Evolutionary conservation across 129 eudicot genomes (phyloP).

Genomic region (Gnaphalium uliginosum): DNA sequence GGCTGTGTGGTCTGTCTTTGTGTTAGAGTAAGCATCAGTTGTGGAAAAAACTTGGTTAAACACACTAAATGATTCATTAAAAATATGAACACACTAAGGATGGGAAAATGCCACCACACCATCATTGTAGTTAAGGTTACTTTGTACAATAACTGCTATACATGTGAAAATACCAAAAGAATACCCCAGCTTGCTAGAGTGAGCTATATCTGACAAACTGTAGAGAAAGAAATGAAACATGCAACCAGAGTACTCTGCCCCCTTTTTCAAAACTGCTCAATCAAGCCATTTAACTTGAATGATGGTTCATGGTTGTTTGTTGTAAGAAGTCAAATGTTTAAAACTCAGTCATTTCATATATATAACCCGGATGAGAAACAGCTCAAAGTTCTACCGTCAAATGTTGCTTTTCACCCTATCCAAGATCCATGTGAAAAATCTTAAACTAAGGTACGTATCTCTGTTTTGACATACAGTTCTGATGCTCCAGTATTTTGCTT

Average conservation of each 20-base stretch:
- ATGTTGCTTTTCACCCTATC: background rate
- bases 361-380: no score
- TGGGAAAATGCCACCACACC: no score
- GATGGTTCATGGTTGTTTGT: background rate
- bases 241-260: background rate
- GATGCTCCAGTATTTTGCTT: no score
- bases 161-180: no score
- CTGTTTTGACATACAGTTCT: background rate
- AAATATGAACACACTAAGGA: no score
- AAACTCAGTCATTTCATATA: no score
- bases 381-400: background rate
- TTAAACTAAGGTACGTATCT: background rate
- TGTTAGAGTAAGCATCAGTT: no score
- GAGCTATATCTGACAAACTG: no score
- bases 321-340: background rate
- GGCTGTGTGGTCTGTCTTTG: background rate
- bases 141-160: background rate
- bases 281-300: background rate
- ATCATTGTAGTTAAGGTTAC: no score
- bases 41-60: background rate
- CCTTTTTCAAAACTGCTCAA: background rate
- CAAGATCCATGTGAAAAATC: background rate
- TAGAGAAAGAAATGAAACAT: background rate
- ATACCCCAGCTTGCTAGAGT: no score
- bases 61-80: no score